A percentile compares a stretch with the other conserved stretches of the same genome.
phyloP scores from a whole-genome alignment of 148 eudicot species.

The Fagopyrum esculentum region DNA sequence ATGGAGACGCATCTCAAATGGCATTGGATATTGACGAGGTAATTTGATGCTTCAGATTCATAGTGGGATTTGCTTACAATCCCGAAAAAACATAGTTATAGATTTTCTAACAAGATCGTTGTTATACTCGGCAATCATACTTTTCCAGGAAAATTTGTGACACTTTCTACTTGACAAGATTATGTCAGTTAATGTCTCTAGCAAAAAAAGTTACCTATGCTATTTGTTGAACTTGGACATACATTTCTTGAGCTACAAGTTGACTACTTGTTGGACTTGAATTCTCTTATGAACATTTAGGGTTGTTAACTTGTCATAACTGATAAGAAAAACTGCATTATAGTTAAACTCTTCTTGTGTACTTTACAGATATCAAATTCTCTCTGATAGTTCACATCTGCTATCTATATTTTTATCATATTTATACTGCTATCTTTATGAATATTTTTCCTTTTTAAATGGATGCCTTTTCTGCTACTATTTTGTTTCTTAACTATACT shows the following conservation, averaged over 20 bases:
- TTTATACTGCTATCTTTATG: not conserved
- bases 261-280: not conserved
- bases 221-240: not conserved
- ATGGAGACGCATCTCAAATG: constrained; percentile 73
- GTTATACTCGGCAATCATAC: not conserved
- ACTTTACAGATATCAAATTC: not conserved
- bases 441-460: not conserved
- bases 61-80: not conserved
- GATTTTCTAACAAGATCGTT: not conserved
- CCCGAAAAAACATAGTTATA: not conserved
- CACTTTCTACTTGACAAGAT: not conserved
- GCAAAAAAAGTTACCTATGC: not conserved
- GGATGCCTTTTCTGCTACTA: not conserved
- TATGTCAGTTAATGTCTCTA: not conserved
- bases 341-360: not conserved
- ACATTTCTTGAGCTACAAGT: not conserved
- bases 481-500: not conserved
- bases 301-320: not conserved
- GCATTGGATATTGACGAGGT: constrained; percentile 73
- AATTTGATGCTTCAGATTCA: not conserved
- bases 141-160: not conserved
- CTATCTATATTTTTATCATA: not conserved
- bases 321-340: not conserved
- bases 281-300: not conserved
- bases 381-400: not conserved